Evolutionary conservation across 441 rosid species (phyloP).

Genomic region (Flueggea neowawraea): DNA sequence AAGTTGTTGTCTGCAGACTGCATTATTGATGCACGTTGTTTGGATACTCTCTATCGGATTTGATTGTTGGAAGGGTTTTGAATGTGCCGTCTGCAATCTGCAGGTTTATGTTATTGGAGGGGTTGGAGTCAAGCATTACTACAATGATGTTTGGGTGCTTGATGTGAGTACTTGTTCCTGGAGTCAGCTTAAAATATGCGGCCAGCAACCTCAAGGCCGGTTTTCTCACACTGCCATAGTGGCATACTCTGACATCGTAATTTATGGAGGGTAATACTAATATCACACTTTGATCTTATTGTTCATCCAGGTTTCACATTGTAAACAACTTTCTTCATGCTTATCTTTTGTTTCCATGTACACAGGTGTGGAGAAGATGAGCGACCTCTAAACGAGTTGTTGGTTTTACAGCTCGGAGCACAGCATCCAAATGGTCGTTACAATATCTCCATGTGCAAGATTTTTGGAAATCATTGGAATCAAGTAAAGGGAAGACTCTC

Average conservation of each 20-base stretch:
- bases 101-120: slow-evolving; percentile 73
- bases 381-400: slow-evolving; percentile 60
- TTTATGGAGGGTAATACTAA: slow-evolving; percentile 61
- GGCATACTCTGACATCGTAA: slow-evolving; percentile 34
- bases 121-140: slow-evolving; percentile 69
- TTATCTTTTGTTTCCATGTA: not conserved
- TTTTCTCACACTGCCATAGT: slow-evolving; percentile 74
- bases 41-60: too few species aligned
- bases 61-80: too few species aligned
- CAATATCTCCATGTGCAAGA: slow-evolving; percentile 35
- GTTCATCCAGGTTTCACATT: too few species aligned
- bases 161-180: slow-evolving; percentile 40
- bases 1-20: too few species aligned
- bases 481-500: slow-evolving; percentile 32
- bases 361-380: slow-evolving; percentile 77
- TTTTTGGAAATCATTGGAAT: slow-evolving; percentile 45
- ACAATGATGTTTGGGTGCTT: slow-evolving; percentile 67
- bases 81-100: slow-evolving; percentile 3
- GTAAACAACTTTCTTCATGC: too few species aligned
- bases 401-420: slow-evolving; percentile 53
- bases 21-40: too few species aligned
- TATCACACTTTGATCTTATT: too few species aligned
- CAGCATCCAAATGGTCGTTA: slow-evolving; percentile 34
- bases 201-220: slow-evolving; percentile 71
- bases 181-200: slow-evolving; percentile 43